phyloP scores from a whole-genome alignment of 176 grass and related monocot genomes.

The Cymbopogon citratus region DNA sequence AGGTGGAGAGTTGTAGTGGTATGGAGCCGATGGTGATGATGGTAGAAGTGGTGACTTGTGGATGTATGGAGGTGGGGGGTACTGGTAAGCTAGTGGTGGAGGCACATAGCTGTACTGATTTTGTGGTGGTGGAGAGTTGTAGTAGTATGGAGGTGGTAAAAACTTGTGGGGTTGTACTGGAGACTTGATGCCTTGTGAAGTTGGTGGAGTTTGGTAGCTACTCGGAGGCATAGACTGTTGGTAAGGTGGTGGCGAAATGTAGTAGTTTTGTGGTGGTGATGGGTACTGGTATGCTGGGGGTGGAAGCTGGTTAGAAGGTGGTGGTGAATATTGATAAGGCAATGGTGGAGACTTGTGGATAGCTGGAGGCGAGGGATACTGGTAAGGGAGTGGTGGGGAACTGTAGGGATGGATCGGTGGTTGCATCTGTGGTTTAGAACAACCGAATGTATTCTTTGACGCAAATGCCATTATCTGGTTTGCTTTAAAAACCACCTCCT shows the following conservation, averaged over 20 bases:
- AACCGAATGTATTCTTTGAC: constrained; percentile 42
- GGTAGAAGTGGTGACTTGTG: constrained; percentile 37
- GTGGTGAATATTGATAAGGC: constrained; percentile 17
- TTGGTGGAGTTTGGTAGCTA: constrained; percentile 22
- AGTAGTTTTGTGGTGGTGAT: constrained; percentile 26
- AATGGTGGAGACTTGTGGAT: constrained; percentile 35
- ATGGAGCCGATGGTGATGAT: not conserved
- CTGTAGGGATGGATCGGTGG: constrained; percentile 15
- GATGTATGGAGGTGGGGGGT: constrained; percentile 29
- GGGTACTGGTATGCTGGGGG: constrained; percentile 33
- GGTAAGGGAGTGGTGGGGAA: constrained; percentile 25
- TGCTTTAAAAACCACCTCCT: constrained; percentile 63
- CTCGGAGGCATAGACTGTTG: constrained; percentile 16
- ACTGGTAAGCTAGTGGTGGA: constrained; percentile 20
- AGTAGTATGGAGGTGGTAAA: constrained; percentile 50
- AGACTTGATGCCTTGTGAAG: constrained; percentile 6
- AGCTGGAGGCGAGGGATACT: constrained; percentile 30
- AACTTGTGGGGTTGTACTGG: constrained; percentile 23
- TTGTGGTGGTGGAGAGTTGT: constrained; percentile 39
- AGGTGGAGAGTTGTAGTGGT: constrained; percentile 35
- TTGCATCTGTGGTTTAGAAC: constrained; percentile 34
- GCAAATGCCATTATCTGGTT: constrained; percentile 57
- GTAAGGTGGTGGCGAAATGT: constrained; percentile 32
- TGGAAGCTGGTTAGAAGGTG: constrained; percentile 27
- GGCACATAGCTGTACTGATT: constrained; percentile 12